phyloP scores from a whole-genome alignment of 441 rosid genomes.

The Breynia disticha region DNA sequence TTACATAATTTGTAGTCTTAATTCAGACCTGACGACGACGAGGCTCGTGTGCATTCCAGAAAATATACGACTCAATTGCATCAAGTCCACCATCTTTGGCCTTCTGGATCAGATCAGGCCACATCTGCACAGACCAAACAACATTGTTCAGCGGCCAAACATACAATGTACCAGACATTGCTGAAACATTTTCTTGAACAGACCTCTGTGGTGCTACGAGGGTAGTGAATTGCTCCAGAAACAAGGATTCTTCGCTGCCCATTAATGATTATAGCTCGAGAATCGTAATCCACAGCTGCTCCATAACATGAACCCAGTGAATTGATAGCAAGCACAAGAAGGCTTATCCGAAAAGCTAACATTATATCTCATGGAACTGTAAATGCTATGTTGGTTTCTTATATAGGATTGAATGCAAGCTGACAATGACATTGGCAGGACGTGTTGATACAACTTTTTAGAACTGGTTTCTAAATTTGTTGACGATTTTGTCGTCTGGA shows the following conservation, averaged over 20 bases:
- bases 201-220: constrained; percentile 36
- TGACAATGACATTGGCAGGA: too few relatives aligned
- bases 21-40: constrained; percentile 44
- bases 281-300: constrained; percentile 25
- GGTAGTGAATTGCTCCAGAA: constrained; percentile 27
- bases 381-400: too few relatives aligned
- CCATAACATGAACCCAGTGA: constrained; percentile 13
- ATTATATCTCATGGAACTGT: background rate
- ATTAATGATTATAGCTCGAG: constrained; percentile 29
- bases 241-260: constrained; percentile 29
- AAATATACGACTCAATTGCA: constrained; percentile 64
- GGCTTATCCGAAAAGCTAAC: constrained; percentile 4
- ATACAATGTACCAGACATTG: background rate
- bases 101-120: constrained; percentile 56
- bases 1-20: background rate
- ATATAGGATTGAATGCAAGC: too few relatives aligned
- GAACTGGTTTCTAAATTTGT: too few relatives aligned
- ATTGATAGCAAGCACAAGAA: constrained; percentile 13
- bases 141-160: background rate
- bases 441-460: too few relatives aligned
- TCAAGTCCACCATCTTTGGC: constrained; percentile 66
- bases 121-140: constrained; percentile 34
- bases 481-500: too few relatives aligned
- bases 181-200: background rate
- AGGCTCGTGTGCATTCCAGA: constrained; percentile 79